Base-by-base conservation (phyloP, 208 protist genomes). In the Leishmania mexicana region DNA sequence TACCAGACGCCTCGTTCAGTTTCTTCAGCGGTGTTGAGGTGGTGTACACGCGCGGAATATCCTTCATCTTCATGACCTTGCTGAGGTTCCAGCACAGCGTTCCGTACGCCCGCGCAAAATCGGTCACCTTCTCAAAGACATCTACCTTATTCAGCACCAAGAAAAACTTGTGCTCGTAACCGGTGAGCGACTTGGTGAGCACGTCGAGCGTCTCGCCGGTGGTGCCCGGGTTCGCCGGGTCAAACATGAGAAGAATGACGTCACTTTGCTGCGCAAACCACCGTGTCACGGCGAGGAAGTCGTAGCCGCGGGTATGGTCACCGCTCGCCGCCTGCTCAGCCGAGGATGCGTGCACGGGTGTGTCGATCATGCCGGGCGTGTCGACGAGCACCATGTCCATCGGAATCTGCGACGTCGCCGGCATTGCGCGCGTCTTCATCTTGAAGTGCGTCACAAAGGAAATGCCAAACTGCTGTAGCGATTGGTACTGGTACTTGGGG, bases 201-300 rank as follows among this genome's bases (percentile, higher is more conserved):
- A 97, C 94, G 78, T 97, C 93, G 1, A 98, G 89, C 45, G 95
- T 98, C 77, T 98, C 96, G n/a, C 96, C 96, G 0, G 94, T 98
- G 13, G 92, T 97, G 45, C 93, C 91, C 17, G 95, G 93, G 84
- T 97, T 96, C 31, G 89, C 90, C 0, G 95, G 95, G 81, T 98
- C 95, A 80, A 98, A 98, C 88, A 98, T 90, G 58, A 98, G 91
- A 58, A 98, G 83, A 74, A 98, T 96, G 7, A 97, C 87, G 80
- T 98, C 96, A 72, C 93, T 92, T 45, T 94, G 93, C 78, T 92
- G 81, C 45, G 95, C 96, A 85, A 98, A 97, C 95, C 96, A 98
- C 2, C 91, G 84, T 24, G 92, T 95, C 5, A 88, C 91, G 19
- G 83, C 90, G 49, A 96, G 85, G 75, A 98, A 96, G 85, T 98